Base-by-base conservation (phyloP, 2,329 filamentous ascomycete genomes). In the Ascosphaera pollenicola region DNA sequence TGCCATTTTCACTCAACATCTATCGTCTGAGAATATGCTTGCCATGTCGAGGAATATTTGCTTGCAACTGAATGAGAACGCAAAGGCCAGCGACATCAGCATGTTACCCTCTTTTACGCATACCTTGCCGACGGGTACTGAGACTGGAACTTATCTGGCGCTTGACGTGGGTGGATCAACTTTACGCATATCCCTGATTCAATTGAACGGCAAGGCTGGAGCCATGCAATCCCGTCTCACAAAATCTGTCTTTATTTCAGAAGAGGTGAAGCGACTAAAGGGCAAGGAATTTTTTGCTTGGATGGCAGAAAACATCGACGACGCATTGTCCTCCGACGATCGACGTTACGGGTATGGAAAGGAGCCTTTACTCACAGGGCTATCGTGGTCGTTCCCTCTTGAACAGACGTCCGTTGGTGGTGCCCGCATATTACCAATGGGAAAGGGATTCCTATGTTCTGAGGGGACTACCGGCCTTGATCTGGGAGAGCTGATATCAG, bases 111-210 rank as follows among this genome's bases (percentile, higher is more conserved):
- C 73, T 3, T 75, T 72, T 55, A 73, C 69, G 50, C 63, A 74
- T 49, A 66, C 66, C 24, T 83, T 83, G 57, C 87, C 87, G 17
- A 78, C 78, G 54, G 87, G 87, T 46, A 60, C 85, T 47, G 87
- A 94, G 59, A 80, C 75, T 7, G 87, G 87, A 44, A 89, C 78
- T 11, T 93, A 75, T 57, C 66, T 95, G 31, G 84, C 87, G 40
- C 68, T 95, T 34, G 87, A 95, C 54, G 91, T 95, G 79, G 87
- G 87, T 42, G 87, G 87, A 50, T 95, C 87, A 52, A 95, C 95
- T 59, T 64, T 94, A 45, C 79, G 87, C 55, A 85, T 95, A 47
- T 94, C 87, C 59, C 80, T 92, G 59, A 46, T 76, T 21, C 61
- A 72, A 44, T 52, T 77, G 38, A 52, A 52, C 41, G 69, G 69